Conservation (phyloP, 2,329 filamentous ascomycete species). For the Pestalotiopsis sp. region DNA sequence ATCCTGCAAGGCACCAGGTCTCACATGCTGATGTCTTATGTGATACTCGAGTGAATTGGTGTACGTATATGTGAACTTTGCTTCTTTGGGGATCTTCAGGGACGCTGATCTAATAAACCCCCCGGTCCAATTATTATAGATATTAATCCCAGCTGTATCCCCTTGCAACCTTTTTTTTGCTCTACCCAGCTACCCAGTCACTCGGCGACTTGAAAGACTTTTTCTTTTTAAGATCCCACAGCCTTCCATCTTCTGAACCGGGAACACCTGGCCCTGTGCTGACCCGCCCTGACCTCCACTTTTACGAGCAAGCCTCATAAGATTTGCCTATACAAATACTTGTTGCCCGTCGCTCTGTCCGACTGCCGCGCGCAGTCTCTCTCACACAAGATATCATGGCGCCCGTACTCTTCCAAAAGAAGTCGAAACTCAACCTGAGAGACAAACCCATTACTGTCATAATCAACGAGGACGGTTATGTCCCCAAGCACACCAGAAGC, state of each 20-base stretch:
- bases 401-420: slow-evolving; percentile 30
- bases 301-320: slow-evolving; percentile 1
- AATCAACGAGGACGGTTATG: slow-evolving; percentile 18
- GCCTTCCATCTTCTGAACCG: background rate
- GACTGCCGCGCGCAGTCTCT: background rate
- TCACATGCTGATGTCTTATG: slow-evolving; percentile 13
- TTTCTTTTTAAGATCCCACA: background rate
- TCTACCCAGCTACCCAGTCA: background rate
- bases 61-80: background rate
- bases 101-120: slow-evolving; percentile 17
- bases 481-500: slow-evolving; percentile 17
- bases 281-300: background rate
- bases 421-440: slow-evolving; percentile 25
- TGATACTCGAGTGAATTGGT: slow-evolving; percentile 8
- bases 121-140: slow-evolving; percentile 11
- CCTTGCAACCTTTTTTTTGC: background rate
- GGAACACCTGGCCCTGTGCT: background rate
- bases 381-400: slow-evolving; percentile 15
- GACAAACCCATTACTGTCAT: background rate
- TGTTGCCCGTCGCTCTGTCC: background rate
- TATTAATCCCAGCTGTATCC: slow-evolving; percentile 16
- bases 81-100: slow-evolving; percentile 27
- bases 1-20: slow-evolving; percentile 25
- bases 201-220: background rate
- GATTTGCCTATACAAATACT: background rate